A percentile compares a stretch with the other conserved stretches of the same genome.
Evolutionary conservation across 208 protist species (phyloP).

Genomic region (Baffinella frigidus): DNA sequence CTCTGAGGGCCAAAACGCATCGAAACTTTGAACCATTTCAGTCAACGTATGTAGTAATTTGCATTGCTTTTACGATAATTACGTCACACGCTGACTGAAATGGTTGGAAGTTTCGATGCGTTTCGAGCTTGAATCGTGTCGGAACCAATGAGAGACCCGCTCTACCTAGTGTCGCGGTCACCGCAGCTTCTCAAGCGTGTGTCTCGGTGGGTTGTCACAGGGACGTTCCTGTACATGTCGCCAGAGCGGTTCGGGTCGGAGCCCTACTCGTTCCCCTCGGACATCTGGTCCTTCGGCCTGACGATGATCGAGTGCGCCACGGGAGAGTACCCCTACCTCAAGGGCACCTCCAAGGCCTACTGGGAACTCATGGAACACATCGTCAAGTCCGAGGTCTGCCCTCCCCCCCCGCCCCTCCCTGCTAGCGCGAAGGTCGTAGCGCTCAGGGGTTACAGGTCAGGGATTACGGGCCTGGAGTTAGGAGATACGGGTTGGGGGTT

Average conservation of each 20-base stretch:
- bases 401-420: too few species aligned
- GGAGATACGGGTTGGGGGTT: too few species aligned
- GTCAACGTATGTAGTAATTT: too few species aligned
- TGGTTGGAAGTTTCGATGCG: too few species aligned
- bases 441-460: too few species aligned
- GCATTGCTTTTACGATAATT: too few species aligned
- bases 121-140: background rate
- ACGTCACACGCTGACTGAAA: too few species aligned
- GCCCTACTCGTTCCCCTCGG: conserved; percentile 51
- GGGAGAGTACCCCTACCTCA: background rate
- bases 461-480: background rate
- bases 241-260: conserved; percentile 49
- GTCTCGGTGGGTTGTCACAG: too few species aligned
- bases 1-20: too few species aligned
- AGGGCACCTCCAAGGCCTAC: background rate
- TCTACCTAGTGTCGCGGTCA: background rate
- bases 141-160: background rate
- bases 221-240: conserved; percentile 60
- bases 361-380: conserved; percentile 59
- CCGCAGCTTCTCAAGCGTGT: too few species aligned
- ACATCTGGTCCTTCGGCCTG: conserved; percentile 38
- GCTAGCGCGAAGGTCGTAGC: too few species aligned
- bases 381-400: background rate
- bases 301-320: conserved; percentile 39
- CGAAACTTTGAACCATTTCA: too few species aligned